These are phyloP conservation scores for Dothidotthia symphoricarpi DNA, from an alignment of 2,329 filamentous ascomycete genomes.

Conservation along the genomic window DNA sequence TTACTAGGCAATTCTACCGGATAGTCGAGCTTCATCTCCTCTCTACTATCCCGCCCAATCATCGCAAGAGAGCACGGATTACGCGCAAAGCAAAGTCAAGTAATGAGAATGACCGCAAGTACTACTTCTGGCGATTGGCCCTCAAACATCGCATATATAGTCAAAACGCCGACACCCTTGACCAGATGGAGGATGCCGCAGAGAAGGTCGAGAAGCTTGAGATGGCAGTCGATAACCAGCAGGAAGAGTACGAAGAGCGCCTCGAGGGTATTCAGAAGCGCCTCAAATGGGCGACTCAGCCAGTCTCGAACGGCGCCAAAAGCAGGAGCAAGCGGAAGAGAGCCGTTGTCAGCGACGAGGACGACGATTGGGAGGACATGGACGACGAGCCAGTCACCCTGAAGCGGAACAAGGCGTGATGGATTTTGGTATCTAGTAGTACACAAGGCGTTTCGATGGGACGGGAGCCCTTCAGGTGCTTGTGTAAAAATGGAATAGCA, in stretches of 20 bases:
- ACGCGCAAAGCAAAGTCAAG: slow-evolving; percentile 48
- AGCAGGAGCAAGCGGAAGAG: slow-evolving; percentile 37
- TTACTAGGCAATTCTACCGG: slow-evolving; percentile 71
- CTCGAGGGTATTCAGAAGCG: slow-evolving; percentile 51
- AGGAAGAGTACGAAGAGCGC: slow-evolving; percentile 70
- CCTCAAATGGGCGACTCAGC: slow-evolving; percentile 15
- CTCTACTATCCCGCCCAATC: slow-evolving; percentile 52
- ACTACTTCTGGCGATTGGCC: slow-evolving; percentile 69
- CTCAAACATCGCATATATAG: slow-evolving; percentile 75
- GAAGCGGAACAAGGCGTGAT: slow-evolving; percentile 28
- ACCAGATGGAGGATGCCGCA: slow-evolving; percentile 61
- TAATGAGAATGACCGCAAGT: slow-evolving; percentile 60
- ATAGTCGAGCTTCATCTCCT: slow-evolving; percentile 74
- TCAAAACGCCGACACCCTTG: slow-evolving; percentile 69
- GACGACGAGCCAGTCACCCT: slow-evolving; percentile 26
- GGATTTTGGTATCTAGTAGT: not conserved
- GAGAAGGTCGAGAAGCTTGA: slow-evolving; percentile 73
- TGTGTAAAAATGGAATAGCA: no score
- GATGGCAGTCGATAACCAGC: slow-evolving; percentile 65
- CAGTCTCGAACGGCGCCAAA: slow-evolving; percentile 10
- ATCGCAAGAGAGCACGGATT: slow-evolving; percentile 50
- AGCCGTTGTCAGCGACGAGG: slow-evolving; percentile 39
- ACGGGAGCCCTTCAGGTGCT: no score
- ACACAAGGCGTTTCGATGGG: slow-evolving; percentile 4
- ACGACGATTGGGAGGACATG: slow-evolving; percentile 40